Conservation (phyloP, 1,284 basidiomycete genomes). For the Apiotrichum siamense region DNA sequence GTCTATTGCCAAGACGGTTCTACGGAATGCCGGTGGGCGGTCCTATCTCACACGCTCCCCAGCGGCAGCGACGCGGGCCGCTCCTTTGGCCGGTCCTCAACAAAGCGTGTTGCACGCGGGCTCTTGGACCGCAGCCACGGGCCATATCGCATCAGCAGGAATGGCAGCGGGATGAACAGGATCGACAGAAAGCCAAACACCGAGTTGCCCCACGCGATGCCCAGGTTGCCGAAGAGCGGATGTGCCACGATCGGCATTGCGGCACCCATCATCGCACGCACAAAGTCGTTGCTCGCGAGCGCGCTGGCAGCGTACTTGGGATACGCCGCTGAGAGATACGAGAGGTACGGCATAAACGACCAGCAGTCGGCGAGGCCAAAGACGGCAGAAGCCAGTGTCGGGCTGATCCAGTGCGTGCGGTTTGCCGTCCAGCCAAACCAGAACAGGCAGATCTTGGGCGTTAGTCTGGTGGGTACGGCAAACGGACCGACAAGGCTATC, state of each 20-base stretch:
- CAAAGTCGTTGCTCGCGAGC: slow-evolving; percentile 46
- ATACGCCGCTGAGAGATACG: slow-evolving; percentile 62
- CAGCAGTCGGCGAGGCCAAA: slow-evolving; percentile 33
- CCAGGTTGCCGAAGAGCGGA: slow-evolving; percentile 44
- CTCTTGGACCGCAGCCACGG: slow-evolving; percentile 45
- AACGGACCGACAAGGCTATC: too few relatives aligned
- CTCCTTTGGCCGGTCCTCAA: too few relatives aligned
- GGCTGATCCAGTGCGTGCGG: slow-evolving; percentile 39
- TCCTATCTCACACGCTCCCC: too few relatives aligned
- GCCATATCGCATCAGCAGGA: slow-evolving; percentile 48
- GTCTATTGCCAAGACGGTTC: too few relatives aligned
- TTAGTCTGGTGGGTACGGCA: too few relatives aligned
- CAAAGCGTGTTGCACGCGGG: slow-evolving; percentile 6
- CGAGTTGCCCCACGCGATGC: slow-evolving; percentile 44
- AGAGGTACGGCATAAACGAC: slow-evolving; percentile 32
- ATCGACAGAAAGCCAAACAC: slow-evolving; percentile 38
- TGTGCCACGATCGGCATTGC: slow-evolving; percentile 41
- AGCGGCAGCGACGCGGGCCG: too few relatives aligned
- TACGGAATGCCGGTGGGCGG: too few relatives aligned
- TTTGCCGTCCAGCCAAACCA: slow-evolving; percentile 43
- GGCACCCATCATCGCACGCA: slow-evolving; percentile 44
- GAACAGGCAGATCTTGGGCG: slow-evolving; percentile 25
- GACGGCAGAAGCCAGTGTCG: slow-evolving; percentile 34
- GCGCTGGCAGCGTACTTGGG: slow-evolving; percentile 54
- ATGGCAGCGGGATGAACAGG: slow-evolving; percentile 29